These are phyloP conservation scores for Apium graveolens DNA, from an alignment of 129 eudicot species.

Conservation along the genomic window DNA sequence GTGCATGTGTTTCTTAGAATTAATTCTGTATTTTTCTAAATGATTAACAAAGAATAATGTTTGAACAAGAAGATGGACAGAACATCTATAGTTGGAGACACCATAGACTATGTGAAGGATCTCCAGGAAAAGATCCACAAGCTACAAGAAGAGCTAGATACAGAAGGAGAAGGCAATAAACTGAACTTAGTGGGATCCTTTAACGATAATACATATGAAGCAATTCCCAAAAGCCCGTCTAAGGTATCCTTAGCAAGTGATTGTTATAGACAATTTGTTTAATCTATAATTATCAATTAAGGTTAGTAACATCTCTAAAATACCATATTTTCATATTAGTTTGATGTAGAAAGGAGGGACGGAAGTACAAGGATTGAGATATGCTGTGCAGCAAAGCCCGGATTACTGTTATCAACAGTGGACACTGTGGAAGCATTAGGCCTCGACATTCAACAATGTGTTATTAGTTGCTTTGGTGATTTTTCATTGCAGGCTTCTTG, in stretches of 20 bases:
- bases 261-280: neutral
- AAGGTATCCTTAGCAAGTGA: conserved; percentile 36
- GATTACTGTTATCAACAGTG: conserved; percentile 60
- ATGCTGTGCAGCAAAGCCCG: conserved; percentile 68
- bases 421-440: conserved; percentile 67
- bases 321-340: conserved; percentile 27
- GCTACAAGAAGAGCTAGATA: conserved; percentile 34
- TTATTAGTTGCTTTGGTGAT: conserved; percentile 71
- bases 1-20: neutral
- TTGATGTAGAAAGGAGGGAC: conserved; percentile 57
- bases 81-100: conserved; percentile 89
- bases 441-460: conserved; percentile 77
- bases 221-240: conserved; percentile 43
- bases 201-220: conserved; percentile 51
- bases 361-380: conserved; percentile 51
- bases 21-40: neutral
- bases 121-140: conserved; percentile 47
- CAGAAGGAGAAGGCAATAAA: conserved; percentile 18
- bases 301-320: neutral
- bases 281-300: neutral
- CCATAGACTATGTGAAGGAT: conserved; percentile 87
- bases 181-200: conserved; percentile 34
- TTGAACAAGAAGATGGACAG: conserved; percentile 66
- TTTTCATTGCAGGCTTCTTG: conserved; percentile 78
- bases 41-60: neutral